Percentiles rank a stretch among this genome's conserved stretches.
These are phyloP conservation scores for Acrodontium crateriforme DNA, from an alignment of 2,329 filamentous ascomycete species.

Conservation along the genomic window DNA sequence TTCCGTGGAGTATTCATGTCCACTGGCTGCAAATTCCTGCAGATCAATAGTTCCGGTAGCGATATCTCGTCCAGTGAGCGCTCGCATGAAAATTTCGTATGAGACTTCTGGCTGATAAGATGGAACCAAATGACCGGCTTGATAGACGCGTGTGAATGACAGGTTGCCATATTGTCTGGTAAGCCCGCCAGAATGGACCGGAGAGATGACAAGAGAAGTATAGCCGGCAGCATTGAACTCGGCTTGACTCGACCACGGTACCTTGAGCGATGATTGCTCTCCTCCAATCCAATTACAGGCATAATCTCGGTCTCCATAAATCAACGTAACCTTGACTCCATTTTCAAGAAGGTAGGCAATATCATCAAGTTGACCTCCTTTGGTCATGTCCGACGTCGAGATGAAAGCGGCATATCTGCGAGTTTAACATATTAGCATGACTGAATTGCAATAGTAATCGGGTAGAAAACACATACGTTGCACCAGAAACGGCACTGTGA, in stretches of 20 bases:
- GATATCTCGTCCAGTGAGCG: constrained; percentile 21
- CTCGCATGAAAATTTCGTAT: constrained; percentile 26
- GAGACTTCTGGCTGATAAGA: constrained; percentile 25
- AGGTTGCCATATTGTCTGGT: constrained; percentile 22
- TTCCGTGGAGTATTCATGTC: constrained; percentile 11
- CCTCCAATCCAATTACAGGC: constrained; percentile 43
- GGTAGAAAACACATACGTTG: background rate
- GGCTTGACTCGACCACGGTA: constrained; percentile 30
- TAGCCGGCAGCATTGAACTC: constrained; percentile 39
- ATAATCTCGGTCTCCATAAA: constrained; percentile 52
- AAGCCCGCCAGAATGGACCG: constrained; percentile 17
- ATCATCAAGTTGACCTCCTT: constrained; percentile 23
- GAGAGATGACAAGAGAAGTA: constrained; percentile 16
- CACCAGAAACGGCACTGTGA: background rate
- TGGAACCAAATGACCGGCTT: constrained; percentile 34
- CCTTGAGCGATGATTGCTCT: constrained; percentile 36
- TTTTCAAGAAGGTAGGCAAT: constrained; percentile 28
- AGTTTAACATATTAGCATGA: too few species aligned
- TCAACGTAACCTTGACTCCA: constrained; percentile 47
- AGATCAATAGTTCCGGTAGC: constrained; percentile 18
- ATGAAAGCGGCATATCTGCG: constrained; percentile 3
- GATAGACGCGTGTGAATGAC: constrained; percentile 33
- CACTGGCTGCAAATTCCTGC: constrained; percentile 5
- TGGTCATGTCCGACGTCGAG: constrained; percentile 4
- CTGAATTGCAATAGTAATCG: too few species aligned